These are phyloP conservation scores for Caryocar brasiliense DNA, from an alignment of 441 rosid genomes.

Conservation along the genomic window DNA sequence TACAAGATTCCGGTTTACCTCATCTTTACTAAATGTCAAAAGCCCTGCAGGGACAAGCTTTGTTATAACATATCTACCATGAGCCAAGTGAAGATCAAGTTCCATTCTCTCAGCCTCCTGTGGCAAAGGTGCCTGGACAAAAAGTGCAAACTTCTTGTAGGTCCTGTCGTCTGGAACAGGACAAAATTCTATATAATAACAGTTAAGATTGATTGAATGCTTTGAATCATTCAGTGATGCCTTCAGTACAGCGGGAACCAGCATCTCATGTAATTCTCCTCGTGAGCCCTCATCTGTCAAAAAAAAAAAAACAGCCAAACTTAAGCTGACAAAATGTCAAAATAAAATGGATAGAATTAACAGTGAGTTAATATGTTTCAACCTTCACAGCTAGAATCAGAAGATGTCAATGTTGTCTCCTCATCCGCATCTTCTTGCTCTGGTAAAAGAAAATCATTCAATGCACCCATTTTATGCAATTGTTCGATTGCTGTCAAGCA, in stretches of 20 bases:
- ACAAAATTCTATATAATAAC: slow-evolving; percentile 52
- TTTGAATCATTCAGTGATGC: slow-evolving; percentile 43
- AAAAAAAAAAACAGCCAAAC: slow-evolving; percentile 14
- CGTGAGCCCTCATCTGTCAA: slow-evolving; percentile 48
- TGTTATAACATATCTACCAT: slow-evolving; percentile 61
- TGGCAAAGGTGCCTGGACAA: slow-evolving; percentile 71
- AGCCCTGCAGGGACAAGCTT: slow-evolving; percentile 48
- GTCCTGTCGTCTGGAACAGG: slow-evolving; percentile 76
- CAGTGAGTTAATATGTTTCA: slow-evolving; percentile 11
- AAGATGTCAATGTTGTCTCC: slow-evolving; percentile 24
- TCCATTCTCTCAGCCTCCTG: slow-evolving; percentile 68
- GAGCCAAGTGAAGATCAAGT: slow-evolving; percentile 83
- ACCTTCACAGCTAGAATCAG: slow-evolving; percentile 51
- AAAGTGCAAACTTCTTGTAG: slow-evolving; percentile 74
- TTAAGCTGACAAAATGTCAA: background rate
- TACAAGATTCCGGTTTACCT: slow-evolving; percentile 38
- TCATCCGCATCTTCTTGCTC: slow-evolving; percentile 27
- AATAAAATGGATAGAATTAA: slow-evolving; percentile 6
- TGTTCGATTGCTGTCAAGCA: slow-evolving; percentile 74
- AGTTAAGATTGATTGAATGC: slow-evolving; percentile 34
- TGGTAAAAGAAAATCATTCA: slow-evolving; percentile 64
- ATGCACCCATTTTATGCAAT: slow-evolving; percentile 75
- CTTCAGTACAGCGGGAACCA: slow-evolving; percentile 56
- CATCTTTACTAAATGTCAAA: slow-evolving; percentile 35
- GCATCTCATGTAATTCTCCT: slow-evolving; percentile 71